Conservation (phyloP, 1,139 yeast genomes). For the Debaryomyces robertsiae region DNA sequence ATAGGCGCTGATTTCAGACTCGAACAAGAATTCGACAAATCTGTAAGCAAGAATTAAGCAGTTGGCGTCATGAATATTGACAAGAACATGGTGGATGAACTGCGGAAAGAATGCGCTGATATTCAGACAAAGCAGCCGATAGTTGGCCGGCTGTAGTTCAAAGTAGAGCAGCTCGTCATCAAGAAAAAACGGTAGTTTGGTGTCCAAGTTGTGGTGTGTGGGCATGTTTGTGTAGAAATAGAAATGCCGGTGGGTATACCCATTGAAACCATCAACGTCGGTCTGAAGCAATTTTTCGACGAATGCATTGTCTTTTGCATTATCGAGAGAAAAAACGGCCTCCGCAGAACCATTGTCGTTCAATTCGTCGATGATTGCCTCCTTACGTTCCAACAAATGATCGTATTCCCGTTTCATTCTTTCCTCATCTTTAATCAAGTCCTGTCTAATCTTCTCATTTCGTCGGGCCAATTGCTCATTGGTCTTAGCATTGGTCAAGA, state of each 20-base stretch:
- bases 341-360: conserved; percentile 8
- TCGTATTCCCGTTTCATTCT: conserved; percentile 5
- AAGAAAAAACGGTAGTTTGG: not conserved
- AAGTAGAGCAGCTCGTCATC: not conserved
- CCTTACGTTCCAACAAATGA: conserved; percentile 4
- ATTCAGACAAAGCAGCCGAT: conserved; percentile 2
- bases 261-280: conserved; percentile 4
- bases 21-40: conserved; percentile 3
- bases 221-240: conserved; percentile 11
- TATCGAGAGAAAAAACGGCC: not conserved
- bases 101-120: conserved; percentile 8
- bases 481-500: conserved; percentile 28
- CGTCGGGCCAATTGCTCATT: conserved; percentile 24
- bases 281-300: conserved; percentile 9
- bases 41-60: conserved; percentile 1
- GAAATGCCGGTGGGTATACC: conserved; percentile 10
- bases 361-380: conserved; percentile 9
- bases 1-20: not conserved
- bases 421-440: conserved; percentile 20
- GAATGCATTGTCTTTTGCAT: conserved; percentile 3
- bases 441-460: conserved; percentile 21
- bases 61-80: conserved; percentile 1
- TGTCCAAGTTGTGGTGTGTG: not conserved
- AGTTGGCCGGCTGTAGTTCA: conserved; percentile 4
- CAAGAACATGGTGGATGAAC: not conserved